phyloP scores from a whole-genome alignment of 1,284 basidiomycete species.

The Sporisorium exsertum region DNA sequence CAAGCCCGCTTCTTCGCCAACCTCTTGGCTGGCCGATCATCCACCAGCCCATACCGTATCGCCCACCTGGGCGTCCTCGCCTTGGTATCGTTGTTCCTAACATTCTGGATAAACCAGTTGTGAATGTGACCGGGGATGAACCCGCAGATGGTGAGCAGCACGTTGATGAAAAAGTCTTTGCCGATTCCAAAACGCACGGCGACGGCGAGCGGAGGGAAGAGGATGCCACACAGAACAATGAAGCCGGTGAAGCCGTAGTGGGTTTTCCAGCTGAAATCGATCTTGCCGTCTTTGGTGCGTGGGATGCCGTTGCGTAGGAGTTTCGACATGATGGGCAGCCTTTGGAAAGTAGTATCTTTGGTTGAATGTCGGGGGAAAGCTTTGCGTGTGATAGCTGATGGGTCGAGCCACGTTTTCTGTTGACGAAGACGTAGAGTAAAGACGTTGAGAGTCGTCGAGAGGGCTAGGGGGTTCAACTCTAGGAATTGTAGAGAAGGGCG shows the following conservation, averaged over 20 bases:
- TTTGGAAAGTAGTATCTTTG: too few relatives aligned
- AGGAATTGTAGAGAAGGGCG: background rate
- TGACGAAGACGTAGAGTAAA: too few relatives aligned
- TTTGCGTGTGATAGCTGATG: too few relatives aligned
- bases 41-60: constrained; percentile 54
- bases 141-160: constrained; percentile 86
- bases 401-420: too few relatives aligned
- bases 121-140: constrained; percentile 71
- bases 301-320: constrained; percentile 48
- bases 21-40: constrained; percentile 42
- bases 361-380: too few relatives aligned
- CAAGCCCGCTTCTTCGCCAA: constrained; percentile 47
- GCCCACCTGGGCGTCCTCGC: constrained; percentile 61
- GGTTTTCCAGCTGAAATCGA: constrained; percentile 48
- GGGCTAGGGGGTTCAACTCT: too few relatives aligned
- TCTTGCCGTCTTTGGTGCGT: constrained; percentile 51
- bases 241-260: constrained; percentile 60
- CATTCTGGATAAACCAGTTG: constrained; percentile 56
- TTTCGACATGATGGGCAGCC: constrained; percentile 45
- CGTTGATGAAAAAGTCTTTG: constrained; percentile 90
- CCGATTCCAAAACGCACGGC: constrained; percentile 94
- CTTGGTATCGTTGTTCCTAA: constrained; percentile 59
- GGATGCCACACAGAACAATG: constrained; percentile 59
- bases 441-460: too few relatives aligned
- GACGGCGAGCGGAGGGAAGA: constrained; percentile 76